A percentile compares a stretch with the other conserved stretches of the same genome.
Conservation (phyloP, 371 early-diverging fungal species). For the Rhizopus sp. region DNA sequence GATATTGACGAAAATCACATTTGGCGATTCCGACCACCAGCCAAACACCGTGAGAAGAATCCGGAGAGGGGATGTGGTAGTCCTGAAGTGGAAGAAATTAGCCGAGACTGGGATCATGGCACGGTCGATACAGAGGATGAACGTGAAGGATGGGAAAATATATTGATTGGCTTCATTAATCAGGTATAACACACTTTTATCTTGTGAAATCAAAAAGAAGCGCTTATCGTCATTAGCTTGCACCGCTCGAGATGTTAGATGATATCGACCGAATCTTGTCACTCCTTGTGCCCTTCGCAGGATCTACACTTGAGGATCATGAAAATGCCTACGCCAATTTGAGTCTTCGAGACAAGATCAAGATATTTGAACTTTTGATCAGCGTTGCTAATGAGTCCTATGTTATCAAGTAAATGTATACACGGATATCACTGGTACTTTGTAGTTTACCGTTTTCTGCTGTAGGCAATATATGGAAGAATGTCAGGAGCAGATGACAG, state of each 20-base stretch:
- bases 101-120: conserved; percentile 38
- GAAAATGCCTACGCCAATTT: conserved; percentile 46
- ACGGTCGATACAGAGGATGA: conserved; percentile 35
- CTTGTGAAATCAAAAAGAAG: too few species aligned
- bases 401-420: conserved; percentile 40
- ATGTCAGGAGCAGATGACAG: conserved; percentile 67
- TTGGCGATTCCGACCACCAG: conserved; percentile 14
- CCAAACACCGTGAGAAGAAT: conserved; percentile 6
- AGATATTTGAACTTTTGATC: conserved; percentile 50
- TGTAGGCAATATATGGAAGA: conserved; percentile 66
- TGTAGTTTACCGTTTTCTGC: background rate
- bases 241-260: conserved; percentile 42
- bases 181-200: conserved; percentile 22
- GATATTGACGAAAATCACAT: conserved; percentile 4
- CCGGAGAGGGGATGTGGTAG: conserved; percentile 38
- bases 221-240: conserved; percentile 32
- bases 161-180: conserved; percentile 48
- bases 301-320: conserved; percentile 47
- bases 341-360: conserved; percentile 50
- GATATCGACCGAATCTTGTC: conserved; percentile 55
- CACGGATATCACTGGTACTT: background rate
- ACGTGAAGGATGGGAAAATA: conserved; percentile 50
- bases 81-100: conserved; percentile 25
- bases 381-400: conserved; percentile 51
- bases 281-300: conserved; percentile 43